Percentiles rank a stretch among this genome's conserved stretches.
Conservation (phyloP, 1,284 basidiomycete species). For the Anthracocystis walkeri region DNA sequence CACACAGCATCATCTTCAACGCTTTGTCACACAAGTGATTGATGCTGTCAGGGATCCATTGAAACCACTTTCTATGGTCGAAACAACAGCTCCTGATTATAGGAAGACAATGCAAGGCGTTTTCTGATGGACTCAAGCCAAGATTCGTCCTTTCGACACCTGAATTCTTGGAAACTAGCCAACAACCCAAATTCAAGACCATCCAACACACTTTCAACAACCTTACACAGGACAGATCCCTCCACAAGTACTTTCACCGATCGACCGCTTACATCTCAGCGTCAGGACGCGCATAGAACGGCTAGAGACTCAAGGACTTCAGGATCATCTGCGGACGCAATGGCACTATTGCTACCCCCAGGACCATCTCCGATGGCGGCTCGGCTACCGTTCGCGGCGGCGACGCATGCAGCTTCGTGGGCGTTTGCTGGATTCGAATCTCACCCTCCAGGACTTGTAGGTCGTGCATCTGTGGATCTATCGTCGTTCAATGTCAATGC, state of each 20-base stretch:
- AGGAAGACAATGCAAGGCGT: slow-evolving; percentile 7
- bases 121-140: slow-evolving; percentile 7
- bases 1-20: neutral
- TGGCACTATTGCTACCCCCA: neutral
- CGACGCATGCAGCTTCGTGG: neutral
- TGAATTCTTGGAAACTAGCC: neutral
- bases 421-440: neutral
- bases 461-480: neutral
- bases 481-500: neutral
- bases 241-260: neutral
- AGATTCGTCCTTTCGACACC: neutral
- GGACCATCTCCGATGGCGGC: neutral
- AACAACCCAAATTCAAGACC: neutral
- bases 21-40: neutral
- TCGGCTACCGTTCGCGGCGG: neutral
- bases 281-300: neutral
- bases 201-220: neutral
- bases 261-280: neutral
- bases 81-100: too few species aligned
- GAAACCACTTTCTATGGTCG: too few species aligned
- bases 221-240: neutral
- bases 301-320: too few species aligned
- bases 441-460: neutral
- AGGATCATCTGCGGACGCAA: neutral
- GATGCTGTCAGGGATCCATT: too few species aligned